Conservation (phyloP, 805 yeast genomes). For the Wickerhamomyces strasburgensis region DNA sequence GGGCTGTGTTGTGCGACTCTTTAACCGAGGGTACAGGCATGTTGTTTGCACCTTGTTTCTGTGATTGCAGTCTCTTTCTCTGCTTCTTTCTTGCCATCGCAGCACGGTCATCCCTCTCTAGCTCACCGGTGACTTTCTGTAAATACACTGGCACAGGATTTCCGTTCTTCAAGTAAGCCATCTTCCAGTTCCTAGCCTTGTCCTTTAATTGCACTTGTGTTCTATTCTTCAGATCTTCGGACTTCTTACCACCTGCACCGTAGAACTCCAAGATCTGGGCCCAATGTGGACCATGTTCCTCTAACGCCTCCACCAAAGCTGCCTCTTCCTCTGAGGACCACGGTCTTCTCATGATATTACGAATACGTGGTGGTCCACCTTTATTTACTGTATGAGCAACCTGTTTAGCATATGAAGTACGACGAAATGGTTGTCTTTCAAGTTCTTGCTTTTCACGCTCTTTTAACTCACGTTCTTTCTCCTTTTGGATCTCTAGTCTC, state of each 20-base stretch:
- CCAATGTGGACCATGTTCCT: constrained; percentile 88
- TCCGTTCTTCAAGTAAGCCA: constrained; percentile 73
- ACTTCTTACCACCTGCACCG: constrained; percentile 88
- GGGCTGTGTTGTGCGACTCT: neutral
- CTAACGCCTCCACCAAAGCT: constrained; percentile 76
- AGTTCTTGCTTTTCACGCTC: constrained; percentile 12
- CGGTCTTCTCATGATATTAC: constrained; percentile 46
- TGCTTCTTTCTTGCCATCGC: constrained; percentile 26
- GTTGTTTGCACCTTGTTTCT: constrained; percentile 3
- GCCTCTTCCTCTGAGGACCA: constrained; percentile 91
- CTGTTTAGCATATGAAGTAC: constrained; percentile 1
- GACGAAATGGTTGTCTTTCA: constrained; percentile 3
- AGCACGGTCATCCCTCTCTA: constrained; percentile 49
- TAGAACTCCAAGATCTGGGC: constrained; percentile 81
- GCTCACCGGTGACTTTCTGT: constrained; percentile 81
- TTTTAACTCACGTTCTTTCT: constrained; percentile 13
- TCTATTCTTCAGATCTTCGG: constrained; percentile 80
- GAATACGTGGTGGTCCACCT: constrained; percentile 19
- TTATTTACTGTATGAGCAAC: neutral
- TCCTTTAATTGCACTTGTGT: constrained; percentile 92
- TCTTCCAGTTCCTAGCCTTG: constrained; percentile 94
- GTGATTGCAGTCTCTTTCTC: constrained; percentile 10
- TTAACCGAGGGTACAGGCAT: neutral
- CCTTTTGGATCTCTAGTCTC: constrained; percentile 13
- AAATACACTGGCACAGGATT: constrained; percentile 76